Percentiles rank a stretch among this genome's conserved stretches.
Conservation (phyloP, 331 rosid species). For the Telfairia occidentalis region DNA sequence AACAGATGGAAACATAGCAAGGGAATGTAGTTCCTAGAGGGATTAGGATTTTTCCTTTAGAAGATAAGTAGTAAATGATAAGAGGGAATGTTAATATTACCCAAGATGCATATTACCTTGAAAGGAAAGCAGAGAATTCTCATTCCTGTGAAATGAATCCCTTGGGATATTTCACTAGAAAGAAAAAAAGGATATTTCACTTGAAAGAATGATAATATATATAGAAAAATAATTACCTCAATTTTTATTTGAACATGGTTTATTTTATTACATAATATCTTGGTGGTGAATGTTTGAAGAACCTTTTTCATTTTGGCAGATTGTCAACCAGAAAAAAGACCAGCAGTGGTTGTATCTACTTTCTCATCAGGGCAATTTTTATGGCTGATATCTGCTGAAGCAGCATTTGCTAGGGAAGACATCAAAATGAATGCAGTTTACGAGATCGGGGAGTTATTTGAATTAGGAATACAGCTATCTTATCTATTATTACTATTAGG, state of each 20-base stretch:
- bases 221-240: not conserved
- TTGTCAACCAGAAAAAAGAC: constrained; percentile 29
- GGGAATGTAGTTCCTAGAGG: too few species aligned
- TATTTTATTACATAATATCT: not conserved
- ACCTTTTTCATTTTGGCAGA: constrained; percentile 22
- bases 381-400: constrained; percentile 41
- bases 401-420: constrained; percentile 46
- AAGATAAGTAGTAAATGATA: too few species aligned
- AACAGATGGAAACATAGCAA: not conserved
- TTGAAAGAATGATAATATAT: not conserved
- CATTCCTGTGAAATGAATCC: not conserved
- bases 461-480: constrained; percentile 79
- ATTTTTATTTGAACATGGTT: not conserved
- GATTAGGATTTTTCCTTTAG: not conserved
- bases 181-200: not conserved
- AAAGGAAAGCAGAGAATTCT: not conserved
- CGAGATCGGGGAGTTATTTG: constrained; percentile 73
- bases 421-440: constrained; percentile 45
- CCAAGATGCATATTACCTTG: not conserved
- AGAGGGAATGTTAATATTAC: not conserved
- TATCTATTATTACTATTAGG: constrained; percentile 58
- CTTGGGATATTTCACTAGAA: not conserved
- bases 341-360: constrained; percentile 34
- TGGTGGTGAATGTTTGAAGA: constrained; percentile 25
- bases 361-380: constrained; percentile 47